phyloP scores from a whole-genome alignment of 805 yeast species.

The Candida sithepensis region DNA sequence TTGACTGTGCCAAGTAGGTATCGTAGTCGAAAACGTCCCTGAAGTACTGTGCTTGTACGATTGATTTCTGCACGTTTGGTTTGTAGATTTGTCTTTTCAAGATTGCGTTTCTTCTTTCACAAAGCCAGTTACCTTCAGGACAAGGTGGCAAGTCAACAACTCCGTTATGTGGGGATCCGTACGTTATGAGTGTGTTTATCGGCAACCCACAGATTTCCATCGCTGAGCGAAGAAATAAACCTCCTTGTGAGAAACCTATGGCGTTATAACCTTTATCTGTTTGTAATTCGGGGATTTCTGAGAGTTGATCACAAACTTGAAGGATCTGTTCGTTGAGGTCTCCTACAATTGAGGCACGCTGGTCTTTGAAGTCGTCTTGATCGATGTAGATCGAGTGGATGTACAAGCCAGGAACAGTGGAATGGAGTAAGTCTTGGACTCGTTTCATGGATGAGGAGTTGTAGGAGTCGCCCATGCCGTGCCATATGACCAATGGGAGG shows the following conservation, averaged over 20 bases:
- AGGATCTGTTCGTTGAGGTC: constrained; percentile 53
- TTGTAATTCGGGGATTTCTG: constrained; percentile 39
- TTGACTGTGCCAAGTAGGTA: constrained; percentile 51
- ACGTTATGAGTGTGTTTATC: constrained; percentile 57
- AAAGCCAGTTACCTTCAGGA: constrained; percentile 50
- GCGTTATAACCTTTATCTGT: constrained; percentile 69
- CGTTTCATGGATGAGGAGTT: constrained; percentile 54
- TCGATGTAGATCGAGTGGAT: constrained; percentile 55
- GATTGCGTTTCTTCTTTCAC: constrained; percentile 49
- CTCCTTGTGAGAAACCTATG: constrained; percentile 82
- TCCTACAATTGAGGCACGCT: constrained; percentile 54
- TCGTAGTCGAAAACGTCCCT: constrained; percentile 52
- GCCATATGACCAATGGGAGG: constrained; percentile 65
- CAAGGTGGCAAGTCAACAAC: constrained; percentile 66
- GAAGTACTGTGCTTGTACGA: constrained; percentile 75
- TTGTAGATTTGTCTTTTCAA: constrained; percentile 61
- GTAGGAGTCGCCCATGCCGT: constrained; percentile 77
- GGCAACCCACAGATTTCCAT: constrained; percentile 53
- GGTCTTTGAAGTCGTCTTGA: constrained; percentile 48
- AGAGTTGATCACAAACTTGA: constrained; percentile 53
- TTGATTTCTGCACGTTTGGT: constrained; percentile 47
- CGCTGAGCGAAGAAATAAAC: constrained; percentile 68
- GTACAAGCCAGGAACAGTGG: constrained; percentile 44
- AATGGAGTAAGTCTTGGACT: constrained; percentile 40
- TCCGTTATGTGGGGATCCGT: constrained; percentile 83